Base-by-base conservation (phyloP, 1,284 basidiomycete genomes). In the Testicularia cyperi region DNA sequence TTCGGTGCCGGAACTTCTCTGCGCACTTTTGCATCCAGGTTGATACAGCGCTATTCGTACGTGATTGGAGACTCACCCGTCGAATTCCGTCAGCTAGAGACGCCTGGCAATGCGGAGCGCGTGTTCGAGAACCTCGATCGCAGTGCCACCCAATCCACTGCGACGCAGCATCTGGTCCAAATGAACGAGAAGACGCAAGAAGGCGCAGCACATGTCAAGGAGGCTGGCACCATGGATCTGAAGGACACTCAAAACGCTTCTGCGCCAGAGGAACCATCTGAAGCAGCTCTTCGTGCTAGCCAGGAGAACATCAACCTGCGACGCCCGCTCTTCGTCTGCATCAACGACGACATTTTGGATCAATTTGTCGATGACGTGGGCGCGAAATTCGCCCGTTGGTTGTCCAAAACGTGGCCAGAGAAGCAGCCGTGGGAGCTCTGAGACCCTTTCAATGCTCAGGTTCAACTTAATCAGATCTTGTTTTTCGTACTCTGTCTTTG, bases 31-130 rank as follows among this genome's bases (percentile, higher is more conserved):
- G 57, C 58, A 0, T 23, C 22, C 34, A 21, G 34, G 16, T 43
- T 68, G 13, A 53, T 68, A 21, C 51, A 51, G 19, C 45, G 58
- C 15, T 68, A 68, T 41, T 36, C 57, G 14, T 68, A 63, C 40
- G 47, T 44, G 5, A 38, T 68, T 9, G 44, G 45, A 28, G 48
- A 62, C 10, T 38, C 51, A 2, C 61, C 53, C 0, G 15, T 61
- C 16, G 23, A 30, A 7, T 67, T 67, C 38, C 31, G 45, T 12
- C 56, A 38, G 34, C 45, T 58, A 19, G 45, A 57, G 21, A 56
- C 54, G n/a, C 32, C 26, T 18, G 38, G 40, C 41, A 49, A 41
- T 23, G 21, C 53, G 8, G 7, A 6, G 5, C 25, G 13, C 21
- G 21, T 30, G 4, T 34, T 54, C 35, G 36, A 23, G 3, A 16